Conservation (phyloP, 2,329 filamentous ascomycete genomes). For the Cladophialophora psammophila region DNA sequence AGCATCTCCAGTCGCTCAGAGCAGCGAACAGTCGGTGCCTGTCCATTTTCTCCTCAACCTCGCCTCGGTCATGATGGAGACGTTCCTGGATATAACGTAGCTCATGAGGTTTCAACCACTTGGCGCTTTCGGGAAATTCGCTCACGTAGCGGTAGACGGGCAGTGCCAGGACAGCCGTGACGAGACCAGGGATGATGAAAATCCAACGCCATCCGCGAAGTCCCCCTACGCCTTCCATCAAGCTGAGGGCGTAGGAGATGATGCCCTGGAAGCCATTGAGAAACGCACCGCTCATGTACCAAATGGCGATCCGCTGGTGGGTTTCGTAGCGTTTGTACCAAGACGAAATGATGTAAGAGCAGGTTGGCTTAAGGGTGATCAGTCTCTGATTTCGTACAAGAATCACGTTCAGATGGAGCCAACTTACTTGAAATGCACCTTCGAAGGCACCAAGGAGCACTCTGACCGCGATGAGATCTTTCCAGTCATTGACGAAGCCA, state of each 20-base stretch:
- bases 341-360: conserved; percentile 31
- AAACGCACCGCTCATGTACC: conserved; percentile 46
- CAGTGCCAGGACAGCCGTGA: conserved; percentile 12
- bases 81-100: conserved; percentile 46
- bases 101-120: conserved; percentile 14
- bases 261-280: conserved; percentile 27
- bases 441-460: conserved; percentile 68
- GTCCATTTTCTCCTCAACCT: conserved; percentile 56
- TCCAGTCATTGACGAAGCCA: conserved; percentile 40
- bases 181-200: conserved; percentile 37
- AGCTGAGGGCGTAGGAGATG: conserved; percentile 32
- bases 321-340: conserved; percentile 38
- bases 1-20: conserved; percentile 60
- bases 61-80: conserved; percentile 61
- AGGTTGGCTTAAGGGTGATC: conserved; percentile 15
- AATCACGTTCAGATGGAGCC: no score
- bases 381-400: no score
- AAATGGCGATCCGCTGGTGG: conserved; percentile 30
- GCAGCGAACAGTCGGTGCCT: no score
- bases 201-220: conserved; percentile 49
- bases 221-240: conserved; percentile 37
- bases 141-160: conserved; percentile 6
- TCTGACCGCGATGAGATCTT: conserved; percentile 38
- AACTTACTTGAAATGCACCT: conserved; percentile 42
- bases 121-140: conserved; percentile 21